Evolutionary conservation across 2,329 filamentous ascomycete genomes (phyloP).

Genomic region (Phyllosticta citribraziliensis): DNA sequence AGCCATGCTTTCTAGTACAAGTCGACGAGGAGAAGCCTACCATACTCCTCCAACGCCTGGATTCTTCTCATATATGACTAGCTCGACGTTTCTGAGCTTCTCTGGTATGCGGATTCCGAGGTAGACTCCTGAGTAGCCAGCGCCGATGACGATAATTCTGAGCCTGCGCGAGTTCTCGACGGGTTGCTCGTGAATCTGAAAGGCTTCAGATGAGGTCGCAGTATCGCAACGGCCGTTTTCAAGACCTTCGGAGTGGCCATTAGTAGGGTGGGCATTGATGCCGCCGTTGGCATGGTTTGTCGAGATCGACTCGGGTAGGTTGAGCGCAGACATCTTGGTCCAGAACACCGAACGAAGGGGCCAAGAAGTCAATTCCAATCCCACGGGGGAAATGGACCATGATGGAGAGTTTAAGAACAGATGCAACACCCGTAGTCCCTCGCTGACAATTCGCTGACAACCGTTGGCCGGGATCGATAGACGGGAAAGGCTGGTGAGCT

Average conservation of each 20-base stretch:
- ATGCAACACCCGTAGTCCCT: background rate
- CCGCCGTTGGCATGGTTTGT: constrained; percentile 8
- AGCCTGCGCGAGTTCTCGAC: constrained; percentile 35
- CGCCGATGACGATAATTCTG: constrained; percentile 36
- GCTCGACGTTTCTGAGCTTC: constrained; percentile 27
- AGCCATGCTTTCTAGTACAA: background rate
- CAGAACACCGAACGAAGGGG: background rate
- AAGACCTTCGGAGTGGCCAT: background rate
- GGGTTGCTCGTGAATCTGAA: constrained; percentile 26
- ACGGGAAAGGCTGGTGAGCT: background rate
- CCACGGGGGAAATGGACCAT: background rate
- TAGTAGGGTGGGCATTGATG: background rate
- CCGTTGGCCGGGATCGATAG: background rate
- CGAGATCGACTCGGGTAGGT: constrained; percentile 15
- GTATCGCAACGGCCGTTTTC: background rate
- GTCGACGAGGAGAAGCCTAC: constrained; percentile 27
- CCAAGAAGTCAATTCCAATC: background rate
- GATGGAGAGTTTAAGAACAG: background rate
- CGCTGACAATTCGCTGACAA: background rate
- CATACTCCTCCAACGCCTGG: constrained; percentile 30
- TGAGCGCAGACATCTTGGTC: constrained; percentile 21
- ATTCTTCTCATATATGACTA: constrained; percentile 37
- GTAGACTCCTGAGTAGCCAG: constrained; percentile 36
- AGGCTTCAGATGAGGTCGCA: constrained; percentile 1
- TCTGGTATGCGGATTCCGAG: constrained; percentile 36